Conservation (phyloP, 169 alveolate species). For the Plasmodium gaboni region DNA sequence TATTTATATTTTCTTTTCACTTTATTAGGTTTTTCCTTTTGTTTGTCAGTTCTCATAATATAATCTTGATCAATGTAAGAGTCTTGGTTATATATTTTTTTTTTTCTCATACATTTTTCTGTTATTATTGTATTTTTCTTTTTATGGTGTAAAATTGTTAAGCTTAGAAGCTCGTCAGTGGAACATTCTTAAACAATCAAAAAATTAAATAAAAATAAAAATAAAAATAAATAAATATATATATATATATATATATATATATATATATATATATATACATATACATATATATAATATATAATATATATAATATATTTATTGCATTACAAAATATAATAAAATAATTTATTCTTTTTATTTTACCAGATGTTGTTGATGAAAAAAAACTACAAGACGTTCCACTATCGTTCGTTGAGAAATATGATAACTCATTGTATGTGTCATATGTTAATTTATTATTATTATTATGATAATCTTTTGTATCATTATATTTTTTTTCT, state of each 20-base stretch:
- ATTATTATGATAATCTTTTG: neutral
- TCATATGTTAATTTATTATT: neutral
- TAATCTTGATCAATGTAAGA: too few relatives aligned
- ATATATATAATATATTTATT: too few relatives aligned
- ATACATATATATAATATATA: too few relatives aligned
- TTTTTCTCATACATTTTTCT: constrained; percentile 15
- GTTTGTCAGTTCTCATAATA: too few relatives aligned
- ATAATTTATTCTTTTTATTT: too few relatives aligned
- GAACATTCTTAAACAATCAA: neutral
- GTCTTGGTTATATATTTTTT: neutral
- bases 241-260: neutral
- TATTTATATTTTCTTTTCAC: too few relatives aligned
- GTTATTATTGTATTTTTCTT: constrained; percentile 20
- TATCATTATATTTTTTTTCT: neutral
- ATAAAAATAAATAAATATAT: neutral
- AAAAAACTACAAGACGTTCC: neutral
- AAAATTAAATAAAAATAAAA: neutral
- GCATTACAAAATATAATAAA: too few relatives aligned
- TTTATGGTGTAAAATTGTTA: constrained; percentile 31
- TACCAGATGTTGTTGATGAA: constrained; percentile 3
- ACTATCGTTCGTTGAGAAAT: neutral
- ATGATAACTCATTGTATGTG: neutral
- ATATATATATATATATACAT: too few relatives aligned
- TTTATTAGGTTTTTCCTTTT: too few relatives aligned
- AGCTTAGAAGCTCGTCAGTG: constrained; percentile 26